Base-by-base conservation (phyloP, 345 rosid species). In the Iberis pinnata region DNA sequence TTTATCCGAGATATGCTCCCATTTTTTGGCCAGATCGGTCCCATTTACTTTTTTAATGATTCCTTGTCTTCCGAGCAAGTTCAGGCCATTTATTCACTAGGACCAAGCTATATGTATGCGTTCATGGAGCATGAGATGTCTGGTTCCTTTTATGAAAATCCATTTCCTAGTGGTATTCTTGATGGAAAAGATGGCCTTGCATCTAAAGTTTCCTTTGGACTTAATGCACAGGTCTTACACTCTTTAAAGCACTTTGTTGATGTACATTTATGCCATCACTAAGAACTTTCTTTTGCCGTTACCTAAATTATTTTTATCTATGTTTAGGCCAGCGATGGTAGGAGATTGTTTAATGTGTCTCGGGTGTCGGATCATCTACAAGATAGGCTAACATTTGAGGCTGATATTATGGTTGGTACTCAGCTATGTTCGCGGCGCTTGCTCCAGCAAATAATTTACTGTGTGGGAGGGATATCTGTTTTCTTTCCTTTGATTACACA, bases 61-160 rank as follows among this genome's bases (percentile, higher is more conserved):
- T 75, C 81, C 37, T 72, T 89, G 68, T 80, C 97, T 61, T 60
- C 85, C 4, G 97, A 86, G 81, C 84, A 82, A 65, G 83, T 86
- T 63, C 81, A 77, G 74, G 84, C 82, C 40, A 71, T 89, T 37
- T 64, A 79, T 78, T 77, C 78, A 12, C 77, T 89, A 6, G 97
- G 97, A 68, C 94, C 96, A 60, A 86, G 96, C 78, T 89, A 89
- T 63, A 89, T 86, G 97, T 89, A 89, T 64, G 80, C 92, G 11
- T 89, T 89, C 77, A 80, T 82, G 62, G 94, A 89, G 61, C 81
- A 77, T 65, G 90, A 86, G 68, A 78, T 76, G 61, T 31, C 56
- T 53, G 66, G 78, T 47, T 65, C 81, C 41, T 55, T 63, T 64
- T 69, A 70, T 72, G 79, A 75, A 58, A 80, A 52, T 58, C 79